phyloP scores from a whole-genome alignment of 225 moss, liverwort and hornwort genomes.

The Physcomitrium patens region DNA sequence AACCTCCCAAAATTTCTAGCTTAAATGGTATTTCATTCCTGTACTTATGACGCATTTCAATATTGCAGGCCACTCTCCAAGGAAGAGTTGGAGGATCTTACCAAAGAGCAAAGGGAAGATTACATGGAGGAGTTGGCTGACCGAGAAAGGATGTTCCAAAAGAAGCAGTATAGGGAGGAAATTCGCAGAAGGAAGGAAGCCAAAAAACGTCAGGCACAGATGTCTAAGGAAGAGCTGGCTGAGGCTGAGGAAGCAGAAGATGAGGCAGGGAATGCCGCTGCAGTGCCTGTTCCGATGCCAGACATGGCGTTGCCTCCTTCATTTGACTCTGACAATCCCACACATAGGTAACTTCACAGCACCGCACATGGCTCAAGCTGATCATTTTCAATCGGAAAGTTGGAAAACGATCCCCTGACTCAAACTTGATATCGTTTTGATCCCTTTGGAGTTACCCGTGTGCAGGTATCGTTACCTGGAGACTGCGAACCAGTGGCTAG shows the following conservation, averaged over 20 bases:
- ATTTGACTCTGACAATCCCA: conserved; percentile 61
- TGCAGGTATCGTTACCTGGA: conserved; percentile 65
- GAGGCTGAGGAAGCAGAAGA: conserved; percentile 56
- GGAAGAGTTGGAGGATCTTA: conserved; percentile 62
- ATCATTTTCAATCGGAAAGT: too few species aligned
- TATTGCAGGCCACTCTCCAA: conserved; percentile 51
- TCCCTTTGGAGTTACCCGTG: not conserved
- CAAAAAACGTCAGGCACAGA: conserved; percentile 53
- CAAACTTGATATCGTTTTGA: not conserved
- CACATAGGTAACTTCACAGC: conserved; percentile 32
- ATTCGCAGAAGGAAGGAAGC: conserved; percentile 54
- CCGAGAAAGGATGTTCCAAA: conserved; percentile 59
- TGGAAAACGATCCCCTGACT: too few species aligned
- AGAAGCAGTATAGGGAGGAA: conserved; percentile 63
- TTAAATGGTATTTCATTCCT: not conserved
- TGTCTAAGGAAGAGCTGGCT: conserved; percentile 52
- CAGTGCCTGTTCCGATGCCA: conserved; percentile 67
- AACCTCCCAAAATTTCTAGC: not conserved
- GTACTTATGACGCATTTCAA: not conserved
- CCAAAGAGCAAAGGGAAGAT: conserved; percentile 55
- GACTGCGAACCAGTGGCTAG: conserved; percentile 65
- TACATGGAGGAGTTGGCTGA: conserved; percentile 59
- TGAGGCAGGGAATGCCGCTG: conserved; percentile 59
- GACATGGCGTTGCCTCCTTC: conserved; percentile 64
- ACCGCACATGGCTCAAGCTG: too few species aligned